A percentile compares a stretch with the other conserved stretches of the same genome.
phyloP scores from a whole-genome alignment of 345 rosid species.

The Citrus inodora region DNA sequence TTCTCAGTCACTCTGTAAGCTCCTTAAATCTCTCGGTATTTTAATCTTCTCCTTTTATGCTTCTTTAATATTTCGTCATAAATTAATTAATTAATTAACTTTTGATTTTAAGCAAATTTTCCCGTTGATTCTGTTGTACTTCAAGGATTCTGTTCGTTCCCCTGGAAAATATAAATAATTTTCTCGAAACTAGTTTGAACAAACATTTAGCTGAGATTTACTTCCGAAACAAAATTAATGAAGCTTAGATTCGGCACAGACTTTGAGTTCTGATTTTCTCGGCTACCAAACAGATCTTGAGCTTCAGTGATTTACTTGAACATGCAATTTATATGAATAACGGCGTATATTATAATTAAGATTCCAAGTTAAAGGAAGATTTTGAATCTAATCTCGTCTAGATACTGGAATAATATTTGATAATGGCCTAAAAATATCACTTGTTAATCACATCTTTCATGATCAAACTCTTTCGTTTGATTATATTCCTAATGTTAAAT shows the following conservation, averaged over 20 bases:
- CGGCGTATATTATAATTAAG: neutral
- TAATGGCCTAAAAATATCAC: neutral
- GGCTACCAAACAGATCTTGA: neutral
- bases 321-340: neutral
- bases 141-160: neutral
- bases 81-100: neutral
- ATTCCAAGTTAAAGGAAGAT: neutral
- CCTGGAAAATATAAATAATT: neutral
- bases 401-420: neutral
- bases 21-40: conserved; percentile 32
- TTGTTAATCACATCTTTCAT: neutral
- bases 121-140: neutral
- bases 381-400: neutral
- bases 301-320: neutral
- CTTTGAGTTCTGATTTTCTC: neutral
- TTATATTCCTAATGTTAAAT: too few species aligned
- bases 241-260: neutral
- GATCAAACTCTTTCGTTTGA: neutral
- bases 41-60: conserved; percentile 1
- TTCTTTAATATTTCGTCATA: neutral
- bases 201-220: neutral
- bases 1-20: conserved; percentile 32
- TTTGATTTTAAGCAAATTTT: neutral
- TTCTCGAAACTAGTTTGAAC: neutral
- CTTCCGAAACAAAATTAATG: neutral